A percentile compares a stretch with the other conserved stretches of the same genome.
Evolutionary conservation across 2,329 filamentous ascomycete genomes (phyloP).

Genomic region (Saccharata proteae): DNA sequence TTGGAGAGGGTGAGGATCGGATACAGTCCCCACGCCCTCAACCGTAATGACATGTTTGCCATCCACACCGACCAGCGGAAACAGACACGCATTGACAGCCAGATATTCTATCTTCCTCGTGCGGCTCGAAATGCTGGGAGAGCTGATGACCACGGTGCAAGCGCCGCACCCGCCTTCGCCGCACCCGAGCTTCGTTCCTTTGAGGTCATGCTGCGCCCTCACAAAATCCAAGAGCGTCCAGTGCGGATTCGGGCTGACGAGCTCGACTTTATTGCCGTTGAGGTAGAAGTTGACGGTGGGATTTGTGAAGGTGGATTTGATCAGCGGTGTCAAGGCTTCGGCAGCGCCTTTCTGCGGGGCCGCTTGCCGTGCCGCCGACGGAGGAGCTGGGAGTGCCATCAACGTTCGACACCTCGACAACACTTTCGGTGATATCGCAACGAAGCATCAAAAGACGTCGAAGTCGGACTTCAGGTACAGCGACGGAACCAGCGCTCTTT

Average conservation of each 20-base stretch:
- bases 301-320: constrained; percentile 68
- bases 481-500: too few species aligned
- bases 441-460: not conserved
- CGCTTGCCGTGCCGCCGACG: constrained; percentile 2
- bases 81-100: constrained; percentile 87
- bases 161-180: constrained; percentile 94
- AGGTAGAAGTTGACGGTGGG: constrained; percentile 66
- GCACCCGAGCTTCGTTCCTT: constrained; percentile 91
- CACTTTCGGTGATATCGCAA: too few species aligned
- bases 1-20: constrained; percentile 75
- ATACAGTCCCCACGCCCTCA: constrained; percentile 80
- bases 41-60: constrained; percentile 96
- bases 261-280: constrained; percentile 73
- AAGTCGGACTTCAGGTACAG: not conserved
- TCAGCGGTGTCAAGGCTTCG: constrained; percentile 49
- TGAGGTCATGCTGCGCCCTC: constrained; percentile 67
- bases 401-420: too few species aligned
- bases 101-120: constrained; percentile 76
- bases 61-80: constrained; percentile 80
- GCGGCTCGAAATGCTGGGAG: constrained; percentile 11
- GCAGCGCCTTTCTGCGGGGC: constrained; percentile 13
- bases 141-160: constrained; percentile 59
- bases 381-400: constrained; percentile 6
- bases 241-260: constrained; percentile 82
- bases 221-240: constrained; percentile 86